These are phyloP conservation scores for Pyrenophora seminiperda DNA, from an alignment of 2,329 filamentous ascomycete genomes.

Conservation along the genomic window DNA sequence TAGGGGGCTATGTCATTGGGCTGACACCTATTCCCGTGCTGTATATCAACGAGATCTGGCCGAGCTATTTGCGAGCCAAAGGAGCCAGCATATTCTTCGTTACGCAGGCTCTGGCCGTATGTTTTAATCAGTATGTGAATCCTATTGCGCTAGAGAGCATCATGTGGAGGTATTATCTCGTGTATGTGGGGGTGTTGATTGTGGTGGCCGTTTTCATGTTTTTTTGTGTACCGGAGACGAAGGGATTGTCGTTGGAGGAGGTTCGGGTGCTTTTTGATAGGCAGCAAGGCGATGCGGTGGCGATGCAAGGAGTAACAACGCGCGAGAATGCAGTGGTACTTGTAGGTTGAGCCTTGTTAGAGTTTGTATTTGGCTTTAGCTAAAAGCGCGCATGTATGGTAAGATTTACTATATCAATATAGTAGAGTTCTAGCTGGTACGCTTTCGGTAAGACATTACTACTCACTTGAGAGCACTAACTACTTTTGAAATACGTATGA, in stretches of 20 bases:
- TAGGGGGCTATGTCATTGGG: conserved; percentile 34
- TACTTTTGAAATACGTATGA: no score
- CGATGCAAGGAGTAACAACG: no score
- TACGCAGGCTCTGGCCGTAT: conserved; percentile 21
- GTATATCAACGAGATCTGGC: conserved; percentile 46
- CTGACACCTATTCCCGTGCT: conserved; percentile 42
- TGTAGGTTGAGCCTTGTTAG: no score
- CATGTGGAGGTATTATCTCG: conserved; percentile 31
- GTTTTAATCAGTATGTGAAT: conserved; percentile 28
- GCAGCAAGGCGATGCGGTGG: no score
- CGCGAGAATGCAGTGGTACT: no score
- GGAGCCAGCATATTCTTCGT: conserved; percentile 27
- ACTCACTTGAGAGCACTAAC: no score
- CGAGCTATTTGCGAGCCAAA: conserved; percentile 33
- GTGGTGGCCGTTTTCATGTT: conserved; percentile 16
- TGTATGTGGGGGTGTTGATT: conserved; percentile 28
- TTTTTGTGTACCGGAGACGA: conserved; percentile 24
- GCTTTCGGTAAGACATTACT: no score
- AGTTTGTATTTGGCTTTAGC: no score
- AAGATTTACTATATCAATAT: no score
- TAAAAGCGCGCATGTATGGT: no score
- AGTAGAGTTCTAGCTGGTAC: no score
- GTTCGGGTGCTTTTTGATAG: conserved; percentile 21
- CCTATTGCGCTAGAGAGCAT: conserved; percentile 30
- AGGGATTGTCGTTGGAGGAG: conserved; percentile 23